These are phyloP conservation scores for Tricholoma terreum DNA, from an alignment of 768 basidiomycete genomes.

Conservation along the genomic window DNA sequence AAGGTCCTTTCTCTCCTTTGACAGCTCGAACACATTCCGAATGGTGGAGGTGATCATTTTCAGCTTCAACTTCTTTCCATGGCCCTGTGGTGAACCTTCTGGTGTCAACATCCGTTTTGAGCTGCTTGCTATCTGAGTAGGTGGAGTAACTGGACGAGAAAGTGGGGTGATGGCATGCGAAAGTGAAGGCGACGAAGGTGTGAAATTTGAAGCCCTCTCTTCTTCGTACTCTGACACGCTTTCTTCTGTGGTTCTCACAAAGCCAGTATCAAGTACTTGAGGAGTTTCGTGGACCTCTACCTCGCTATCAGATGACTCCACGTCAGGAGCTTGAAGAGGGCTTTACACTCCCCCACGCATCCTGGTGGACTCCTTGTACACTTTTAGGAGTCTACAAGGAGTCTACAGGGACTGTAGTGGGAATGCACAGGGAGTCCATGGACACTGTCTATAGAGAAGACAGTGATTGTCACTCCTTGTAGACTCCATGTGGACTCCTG, in stretches of 20 bases:
- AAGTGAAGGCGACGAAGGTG: neutral
- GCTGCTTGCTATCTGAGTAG: slow-evolving; percentile 1
- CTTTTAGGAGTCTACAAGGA: too few relatives aligned
- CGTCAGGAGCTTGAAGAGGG: neutral
- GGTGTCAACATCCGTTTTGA: neutral
- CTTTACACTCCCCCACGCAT: too few relatives aligned
- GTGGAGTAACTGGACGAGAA: neutral
- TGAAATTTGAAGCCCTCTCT: neutral
- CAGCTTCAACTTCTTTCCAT: neutral
- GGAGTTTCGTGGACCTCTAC: neutral
- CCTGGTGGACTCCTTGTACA: too few relatives aligned
- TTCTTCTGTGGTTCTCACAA: neutral
- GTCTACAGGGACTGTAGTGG: too few relatives aligned
- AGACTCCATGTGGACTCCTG: too few relatives aligned
- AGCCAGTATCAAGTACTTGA: neutral
- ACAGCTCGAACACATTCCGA: neutral
- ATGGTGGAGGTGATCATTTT: neutral
- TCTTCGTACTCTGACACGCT: neutral
- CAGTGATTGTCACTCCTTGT: too few relatives aligned
- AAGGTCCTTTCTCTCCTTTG: neutral
- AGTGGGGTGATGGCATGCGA: neutral
- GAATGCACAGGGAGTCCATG: too few relatives aligned
- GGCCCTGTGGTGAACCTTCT: neutral
- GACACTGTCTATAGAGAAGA: too few relatives aligned
- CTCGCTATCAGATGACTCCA: neutral